Conservation (phyloP, 2,329 filamentous ascomycete species). For the Colletotrichum gigasporum region DNA sequence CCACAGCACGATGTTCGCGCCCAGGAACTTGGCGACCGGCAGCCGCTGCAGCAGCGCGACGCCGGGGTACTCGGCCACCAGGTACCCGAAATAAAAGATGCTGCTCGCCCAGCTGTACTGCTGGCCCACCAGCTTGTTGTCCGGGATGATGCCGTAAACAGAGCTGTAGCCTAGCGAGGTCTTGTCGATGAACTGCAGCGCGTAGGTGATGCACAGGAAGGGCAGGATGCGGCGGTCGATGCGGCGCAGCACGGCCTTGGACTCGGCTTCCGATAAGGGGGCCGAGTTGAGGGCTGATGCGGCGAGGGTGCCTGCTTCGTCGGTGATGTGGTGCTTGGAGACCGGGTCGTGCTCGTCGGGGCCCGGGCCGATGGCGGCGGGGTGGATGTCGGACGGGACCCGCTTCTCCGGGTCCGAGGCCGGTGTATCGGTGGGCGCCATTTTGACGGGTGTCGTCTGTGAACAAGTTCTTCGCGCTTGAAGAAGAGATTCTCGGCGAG, state of each 20-base stretch:
- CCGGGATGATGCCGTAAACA: constrained; percentile 41
- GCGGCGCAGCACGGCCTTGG: constrained; percentile 3
- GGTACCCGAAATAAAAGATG: constrained; percentile 45
- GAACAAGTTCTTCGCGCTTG: too few species aligned
- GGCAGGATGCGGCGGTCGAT: constrained; percentile 22
- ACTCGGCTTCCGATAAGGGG: constrained; percentile 7
- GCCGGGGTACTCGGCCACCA: constrained; percentile 42
- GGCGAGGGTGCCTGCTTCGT: constrained; percentile 20
- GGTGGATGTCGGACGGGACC: constrained; percentile 2
- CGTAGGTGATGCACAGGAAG: constrained; percentile 41
- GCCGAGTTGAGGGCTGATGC: constrained; percentile 18
- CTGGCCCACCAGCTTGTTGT: constrained; percentile 40
- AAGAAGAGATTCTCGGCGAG: too few species aligned
- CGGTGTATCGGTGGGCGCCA: constrained; percentile 8
- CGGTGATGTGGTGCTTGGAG: constrained; percentile 24
- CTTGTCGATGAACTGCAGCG: constrained; percentile 43
- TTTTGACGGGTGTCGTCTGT: neutral
- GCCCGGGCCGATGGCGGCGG: constrained; percentile 1
- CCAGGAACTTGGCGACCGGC: constrained; percentile 40
- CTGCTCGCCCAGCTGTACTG: constrained; percentile 43
- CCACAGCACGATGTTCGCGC: constrained; percentile 42
- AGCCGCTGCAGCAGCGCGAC: constrained; percentile 41
- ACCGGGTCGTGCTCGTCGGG: constrained; percentile 5
- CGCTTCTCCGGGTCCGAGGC: constrained; percentile 26
- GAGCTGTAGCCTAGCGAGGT: constrained; percentile 38